Conservation (phyloP, 441 rosid genomes). For the Bocquillonia castaneifolia region DNA sequence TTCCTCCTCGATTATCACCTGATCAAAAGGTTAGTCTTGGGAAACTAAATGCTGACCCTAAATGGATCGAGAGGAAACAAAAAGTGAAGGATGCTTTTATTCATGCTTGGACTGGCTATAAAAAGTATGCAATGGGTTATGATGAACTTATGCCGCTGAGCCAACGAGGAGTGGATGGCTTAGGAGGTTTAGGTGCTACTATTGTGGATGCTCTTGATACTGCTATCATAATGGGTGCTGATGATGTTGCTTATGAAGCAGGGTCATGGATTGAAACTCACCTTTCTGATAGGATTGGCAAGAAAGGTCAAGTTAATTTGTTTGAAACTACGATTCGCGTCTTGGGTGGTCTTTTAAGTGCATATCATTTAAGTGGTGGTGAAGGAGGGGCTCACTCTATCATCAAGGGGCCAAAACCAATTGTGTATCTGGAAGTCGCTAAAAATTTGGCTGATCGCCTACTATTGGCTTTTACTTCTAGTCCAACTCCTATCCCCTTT, state of each 20-base stretch:
- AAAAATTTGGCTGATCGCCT: constrained; percentile 81
- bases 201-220: constrained; percentile 94
- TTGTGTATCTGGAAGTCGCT: constrained; percentile 67
- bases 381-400: constrained; percentile 44
- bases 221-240: constrained; percentile 91
- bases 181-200: constrained; percentile 96
- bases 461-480: constrained; percentile 76
- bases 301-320: constrained; percentile 92
- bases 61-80: constrained; percentile 61
- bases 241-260: constrained; percentile 76
- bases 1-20: constrained; percentile 85
- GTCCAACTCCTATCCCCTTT: constrained; percentile 82
- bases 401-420: constrained; percentile 59
- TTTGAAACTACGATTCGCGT: constrained; percentile 96
- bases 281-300: constrained; percentile 65
- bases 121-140: constrained; percentile 78
- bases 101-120: constrained; percentile 94
- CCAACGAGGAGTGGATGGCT: constrained; percentile 67
- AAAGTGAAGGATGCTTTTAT: constrained; percentile 77
- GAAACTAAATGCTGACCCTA: constrained; percentile 31
- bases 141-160: constrained; percentile 94
- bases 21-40: constrained; percentile 45
- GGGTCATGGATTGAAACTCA: constrained; percentile 80
- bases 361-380: constrained; percentile 90
- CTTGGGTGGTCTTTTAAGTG: constrained; percentile 95